These are phyloP conservation scores for Aspergillus niger DNA, from an alignment of 2,329 filamentous ascomycete species.

Conservation along the genomic window DNA sequence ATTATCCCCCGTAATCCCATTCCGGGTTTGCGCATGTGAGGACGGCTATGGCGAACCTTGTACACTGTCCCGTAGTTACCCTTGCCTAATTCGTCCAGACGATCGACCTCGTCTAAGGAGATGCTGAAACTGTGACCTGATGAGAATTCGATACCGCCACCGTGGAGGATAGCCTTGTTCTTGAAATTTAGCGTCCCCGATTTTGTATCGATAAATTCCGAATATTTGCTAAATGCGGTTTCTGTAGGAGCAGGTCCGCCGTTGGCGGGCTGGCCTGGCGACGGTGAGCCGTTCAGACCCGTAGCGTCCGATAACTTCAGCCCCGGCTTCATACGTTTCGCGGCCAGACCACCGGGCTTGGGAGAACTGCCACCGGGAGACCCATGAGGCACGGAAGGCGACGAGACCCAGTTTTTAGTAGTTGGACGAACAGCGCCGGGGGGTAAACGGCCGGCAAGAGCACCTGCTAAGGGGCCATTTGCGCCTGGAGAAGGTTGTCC, in stretches of 20 bases:
- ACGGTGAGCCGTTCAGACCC: conserved; percentile 49
- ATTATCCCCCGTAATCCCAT: conserved; percentile 63
- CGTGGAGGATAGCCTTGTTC: conserved; percentile 86
- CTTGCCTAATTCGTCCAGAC: conserved; percentile 89
- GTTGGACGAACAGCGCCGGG: conserved; percentile 29
- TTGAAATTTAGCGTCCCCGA: conserved; percentile 90
- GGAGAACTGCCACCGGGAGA: conserved; percentile 40
- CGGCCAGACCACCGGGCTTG: conserved; percentile 49
- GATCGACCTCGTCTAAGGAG: conserved; percentile 93
- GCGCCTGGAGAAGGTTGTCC: conserved; percentile 19
- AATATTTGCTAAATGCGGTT: conserved; percentile 66
- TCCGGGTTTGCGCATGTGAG: conserved; percentile 61
- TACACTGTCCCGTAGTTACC: conserved; percentile 98
- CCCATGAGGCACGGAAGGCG: conserved; percentile 24
- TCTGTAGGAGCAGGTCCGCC: conserved; percentile 41
- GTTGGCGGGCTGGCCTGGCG: conserved; percentile 42
- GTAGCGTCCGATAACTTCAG: conserved; percentile 54
- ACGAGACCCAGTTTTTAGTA: conserved; percentile 37
- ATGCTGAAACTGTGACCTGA: conserved; percentile 89
- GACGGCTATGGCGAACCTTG: conserved; percentile 85
- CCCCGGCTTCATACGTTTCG: conserved; percentile 51
- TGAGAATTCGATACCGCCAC: conserved; percentile 87
- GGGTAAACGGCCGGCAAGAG: conserved; percentile 34
- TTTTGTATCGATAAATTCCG: conserved; percentile 86
- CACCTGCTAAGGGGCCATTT: conserved; percentile 33